Base-by-base conservation (phyloP, 345 rosid species). In the Eucalyptus sp. region DNA sequence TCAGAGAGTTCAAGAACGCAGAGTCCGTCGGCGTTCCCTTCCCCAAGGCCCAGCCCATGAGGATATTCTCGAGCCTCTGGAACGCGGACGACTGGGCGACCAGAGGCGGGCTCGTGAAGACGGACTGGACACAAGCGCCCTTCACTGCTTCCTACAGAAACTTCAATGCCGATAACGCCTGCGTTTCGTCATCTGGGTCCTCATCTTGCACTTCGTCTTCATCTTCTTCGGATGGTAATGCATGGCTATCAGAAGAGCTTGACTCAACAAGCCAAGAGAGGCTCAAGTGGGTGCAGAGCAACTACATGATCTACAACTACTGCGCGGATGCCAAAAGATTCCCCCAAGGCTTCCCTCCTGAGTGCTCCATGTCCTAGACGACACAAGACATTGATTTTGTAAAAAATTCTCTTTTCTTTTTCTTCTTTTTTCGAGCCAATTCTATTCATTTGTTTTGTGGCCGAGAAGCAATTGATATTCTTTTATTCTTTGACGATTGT, bases 11-110 rank as follows among this genome's bases (percentile, higher is more conserved):
- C 94, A 95, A 94, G 93, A 95, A 94, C 89, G 58, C 90, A 92
- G 94, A 91, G 43, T 90, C 94, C 13, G 16, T 64, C 27, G 94
- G 94, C 4, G 93, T 93, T 88, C 89, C 93, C 33, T 95, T 93
- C 88, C 96, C 96, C 29, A 92, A 92, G 89, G 90, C 86, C 62
- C 91, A 58, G 86, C 92, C 96, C 41, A 95, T 95, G 95, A 94
- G 94, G 15, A 92, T 95, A 88, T 93, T 92, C 84, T 95, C 96
- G 1, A 95, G 96, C 87, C 92, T 94, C 12, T 94, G 96, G 95
- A 94, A 95, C 58, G 96, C 93, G 2, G 96, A 93, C 43, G 95
- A 92, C 83, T 94, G 96, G 96, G 96, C 96, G 1, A 95, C 95
- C 4, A 92, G 95, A 88, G 96, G 95, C 13, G 95, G 95, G n/a